Conservation (phyloP, 1,284 basidiomycete genomes). For the Ceratobasidium sp. region DNA sequence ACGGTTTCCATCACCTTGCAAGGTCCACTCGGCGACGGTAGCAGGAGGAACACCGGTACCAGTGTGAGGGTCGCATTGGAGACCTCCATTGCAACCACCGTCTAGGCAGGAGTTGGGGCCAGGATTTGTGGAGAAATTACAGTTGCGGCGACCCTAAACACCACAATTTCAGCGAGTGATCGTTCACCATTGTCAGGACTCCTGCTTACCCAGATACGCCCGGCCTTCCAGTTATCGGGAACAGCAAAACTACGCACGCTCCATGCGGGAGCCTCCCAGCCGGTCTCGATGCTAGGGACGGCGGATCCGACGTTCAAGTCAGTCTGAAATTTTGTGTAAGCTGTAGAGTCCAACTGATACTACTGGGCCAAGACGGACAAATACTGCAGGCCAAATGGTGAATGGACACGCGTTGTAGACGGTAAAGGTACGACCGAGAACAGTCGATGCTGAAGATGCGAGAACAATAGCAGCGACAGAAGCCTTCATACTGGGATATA, state of each 20-base stretch:
- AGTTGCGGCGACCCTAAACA: conserved; percentile 60
- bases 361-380: conserved; percentile 26
- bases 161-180: background rate
- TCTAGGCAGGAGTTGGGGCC: conserved; percentile 66
- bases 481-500: conserved; percentile 19
- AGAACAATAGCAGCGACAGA: conserved; percentile 46
- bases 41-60: conserved; percentile 71
- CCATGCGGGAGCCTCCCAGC: conserved; percentile 60
- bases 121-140: conserved; percentile 61
- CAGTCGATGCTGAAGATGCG: conserved; percentile 52
- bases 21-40: conserved; percentile 68
- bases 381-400: conserved; percentile 49
- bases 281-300: conserved; percentile 50
- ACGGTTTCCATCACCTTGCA: conserved; percentile 55
- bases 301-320: conserved; percentile 49
- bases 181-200: background rate
- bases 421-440: conserved; percentile 57
- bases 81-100: conserved; percentile 62
- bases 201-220: conserved; percentile 59
- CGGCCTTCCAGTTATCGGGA: conserved; percentile 62
- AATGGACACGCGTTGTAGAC: conserved; percentile 56
- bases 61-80: conserved; percentile 61
- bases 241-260: conserved; percentile 59
- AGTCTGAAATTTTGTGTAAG: conserved; percentile 41
- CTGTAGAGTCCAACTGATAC: conserved; percentile 51